Base-by-base conservation (phyloP, 768 basidiomycete genomes). In the Pleurotus djamor region DNA sequence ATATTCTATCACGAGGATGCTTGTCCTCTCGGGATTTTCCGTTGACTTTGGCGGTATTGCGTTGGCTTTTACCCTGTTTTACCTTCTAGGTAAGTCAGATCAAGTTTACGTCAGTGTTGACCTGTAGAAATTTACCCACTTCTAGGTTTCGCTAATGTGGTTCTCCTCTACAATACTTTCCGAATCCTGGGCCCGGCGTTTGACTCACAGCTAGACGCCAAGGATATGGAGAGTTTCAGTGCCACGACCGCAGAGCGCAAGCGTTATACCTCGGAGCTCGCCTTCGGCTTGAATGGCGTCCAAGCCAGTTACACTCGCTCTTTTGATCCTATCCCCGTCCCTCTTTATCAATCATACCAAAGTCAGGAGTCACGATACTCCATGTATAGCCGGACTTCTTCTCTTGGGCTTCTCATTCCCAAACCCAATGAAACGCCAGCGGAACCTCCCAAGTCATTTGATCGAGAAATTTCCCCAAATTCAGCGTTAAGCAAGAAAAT, bases 101-200 rank as follows among this genome's bases (percentile, higher is more conserved):
- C 17, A 12, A 3, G 28, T 32, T 38, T 48, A 17, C 28, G 14
- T 3, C 1, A 21, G n/a, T 21, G 2, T 34, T 36, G 43, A 67
- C 21, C 4, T 52, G 13, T 13, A 3, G 37, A 33, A 47, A 8
- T 47, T 16, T 47, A 7, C 45, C 7, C 45, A 47, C 45, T 7
- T 17, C 4, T 60, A 92, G 90, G 88, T 45, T 64, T 85, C 32
- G 82, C 83, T 21, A 86, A 91, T 64, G 86, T 88, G 32, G 59
- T 79, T 7, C 74, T 91, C n/a, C 77, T 91, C 33, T 84, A 80
- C 74, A 89, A 87, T 66, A 89, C 86, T 8, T 82, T 89, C 67
- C 81, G 84, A 8, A 78, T 88, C 52, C 72, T 92, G 36, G 74
- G 77, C 7, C 82, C 82, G 28, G 80, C 81, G 21, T 79, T 86